Evolutionary conservation across 2,329 filamentous ascomycete species (phyloP), one percentile per base, ranked within the genome.

Genomic region (Epichloe baconii): DNA sequence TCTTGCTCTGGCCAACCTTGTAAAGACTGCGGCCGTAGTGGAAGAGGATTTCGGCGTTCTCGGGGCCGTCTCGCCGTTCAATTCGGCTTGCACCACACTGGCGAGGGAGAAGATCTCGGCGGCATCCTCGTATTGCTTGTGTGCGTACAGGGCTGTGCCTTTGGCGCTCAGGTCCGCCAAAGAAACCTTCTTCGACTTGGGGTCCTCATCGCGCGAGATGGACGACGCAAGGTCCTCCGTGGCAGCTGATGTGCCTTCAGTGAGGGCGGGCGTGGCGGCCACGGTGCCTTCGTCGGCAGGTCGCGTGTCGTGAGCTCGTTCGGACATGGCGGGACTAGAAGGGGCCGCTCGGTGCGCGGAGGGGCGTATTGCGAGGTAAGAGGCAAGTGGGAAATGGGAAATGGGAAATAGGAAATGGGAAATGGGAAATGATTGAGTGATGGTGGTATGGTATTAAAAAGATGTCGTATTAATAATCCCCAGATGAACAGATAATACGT

Each of bases 1-100:
- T 96, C 68, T 95, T 95, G 66, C 82, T 84, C 66, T 97, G 86
- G 34, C 90, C 93, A 54, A 97, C 86, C 66, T 90, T 90, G 76
- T 95, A 97, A 19, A 98, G 73, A 52, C 88, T 88, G 64, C 91
- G 87, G 14, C 93, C 93, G 68, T 98, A 98, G 56, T 89, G 80
- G 68, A 95, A 98, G 19, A 97, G 80, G 45, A 98, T 80, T 65
- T 97, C 91, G 48, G 90, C 91, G 61, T 98, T 98, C 52, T 88
- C 83, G 4, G 87, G 15, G 82, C 82, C 77, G 94, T 86, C 69
- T 97, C 93, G 66, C 91, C 93, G 66, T 96, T 93, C 66, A 96
- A 75, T 66, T 88, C 81, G 52, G 87, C 88, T 70, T 98, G 93
- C 54, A 96, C 78, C 66, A 94, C 87, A 51, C 88, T 88, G 35